Base-by-base conservation (phyloP, 1,284 basidiomycete genomes). In the Cryptococcus sp. region DNA sequence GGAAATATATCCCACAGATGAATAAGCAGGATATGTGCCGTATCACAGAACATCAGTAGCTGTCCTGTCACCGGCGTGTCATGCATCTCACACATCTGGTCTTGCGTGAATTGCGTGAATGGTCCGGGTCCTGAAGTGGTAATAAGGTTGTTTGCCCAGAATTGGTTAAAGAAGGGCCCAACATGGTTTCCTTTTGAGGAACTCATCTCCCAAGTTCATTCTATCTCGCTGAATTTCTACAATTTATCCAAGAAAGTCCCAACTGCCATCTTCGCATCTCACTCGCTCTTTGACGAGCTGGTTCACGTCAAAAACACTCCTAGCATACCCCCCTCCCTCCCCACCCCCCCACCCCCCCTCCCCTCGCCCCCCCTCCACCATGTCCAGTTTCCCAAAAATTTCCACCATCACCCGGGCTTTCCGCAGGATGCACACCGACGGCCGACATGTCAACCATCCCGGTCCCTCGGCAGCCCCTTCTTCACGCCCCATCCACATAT, bases 341-440 rank as follows among this genome's bases (percentile, higher is more conserved):
- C 46, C 28, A 61, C 15, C 18, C 15, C n/a, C 3, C 18, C 18
- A 50, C 20, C 47, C 16, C 24, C 15, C 28, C 44, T n/a, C n/a
- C 40, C 15, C 40, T 20, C 8, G 23, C 18, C 37, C 20, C 48
- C 11, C 24, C 15, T 46, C 44, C 54, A 43, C 46, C 28, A 61
- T 67, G 54, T 60, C 62, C 36, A 40, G 59, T 36, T 46, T 57
- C 11, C 57, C 65, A 23, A 63, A 64, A 49, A 53, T 67, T 4
- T 11, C 48, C 33, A 18, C 13, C 13, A 20, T 50, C 37, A 21
- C 55, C 15, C 45, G 56, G 13, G 40, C 50, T 46, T 11, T 64
- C 36, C 63, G 69, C 7, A 46, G 55, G 21, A 62, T 70, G 63
- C 68, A 71, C 56, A 66, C 66, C n/a, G 64, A 57, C 13, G 66